Evolutionary conservation across 805 yeast species (phyloP).

Genomic region (Saccharomycopsis synnaedendra): DNA sequence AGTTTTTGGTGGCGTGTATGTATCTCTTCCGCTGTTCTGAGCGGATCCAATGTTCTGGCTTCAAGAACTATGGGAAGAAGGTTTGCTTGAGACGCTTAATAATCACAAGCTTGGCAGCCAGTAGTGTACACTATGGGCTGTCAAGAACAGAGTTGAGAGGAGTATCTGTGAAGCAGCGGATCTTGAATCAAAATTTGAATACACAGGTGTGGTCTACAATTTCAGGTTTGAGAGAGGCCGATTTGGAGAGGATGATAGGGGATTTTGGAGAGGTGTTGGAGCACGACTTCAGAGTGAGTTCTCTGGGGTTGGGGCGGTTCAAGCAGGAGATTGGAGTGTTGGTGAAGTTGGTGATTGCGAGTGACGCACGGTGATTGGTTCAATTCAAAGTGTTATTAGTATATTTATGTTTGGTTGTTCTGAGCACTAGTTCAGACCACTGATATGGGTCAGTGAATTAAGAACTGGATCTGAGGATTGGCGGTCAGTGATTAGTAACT

Average conservation of each 20-base stretch:
- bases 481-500: too few species aligned
- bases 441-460: too few species aligned
- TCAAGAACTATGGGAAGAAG: conserved; percentile 3
- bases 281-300: conserved; percentile 3
- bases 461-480: too few species aligned
- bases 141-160: background rate
- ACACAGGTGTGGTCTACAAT: conserved; percentile 10
- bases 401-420: background rate
- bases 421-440: too few species aligned
- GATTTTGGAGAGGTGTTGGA: conserved; percentile 3
- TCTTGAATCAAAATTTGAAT: conserved; percentile 5
- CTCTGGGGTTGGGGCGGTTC: conserved; percentile 5
- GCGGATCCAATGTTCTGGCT: background rate
- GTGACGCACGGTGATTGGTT: conserved; percentile 2
- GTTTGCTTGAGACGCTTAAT: conserved; percentile 14
- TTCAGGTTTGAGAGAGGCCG: conserved; percentile 9
- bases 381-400: background rate
- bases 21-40: conserved; percentile 5
- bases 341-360: conserved; percentile 9
- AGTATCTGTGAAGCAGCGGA: background rate
- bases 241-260: conserved; percentile 3
- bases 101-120: conserved; percentile 6
- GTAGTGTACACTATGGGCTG: background rate
- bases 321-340: conserved; percentile 8
- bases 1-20: conserved; percentile 8